Evolutionary conservation across 306 rosid genomes (phyloP).

Genomic region (Vicia sativa): DNA sequence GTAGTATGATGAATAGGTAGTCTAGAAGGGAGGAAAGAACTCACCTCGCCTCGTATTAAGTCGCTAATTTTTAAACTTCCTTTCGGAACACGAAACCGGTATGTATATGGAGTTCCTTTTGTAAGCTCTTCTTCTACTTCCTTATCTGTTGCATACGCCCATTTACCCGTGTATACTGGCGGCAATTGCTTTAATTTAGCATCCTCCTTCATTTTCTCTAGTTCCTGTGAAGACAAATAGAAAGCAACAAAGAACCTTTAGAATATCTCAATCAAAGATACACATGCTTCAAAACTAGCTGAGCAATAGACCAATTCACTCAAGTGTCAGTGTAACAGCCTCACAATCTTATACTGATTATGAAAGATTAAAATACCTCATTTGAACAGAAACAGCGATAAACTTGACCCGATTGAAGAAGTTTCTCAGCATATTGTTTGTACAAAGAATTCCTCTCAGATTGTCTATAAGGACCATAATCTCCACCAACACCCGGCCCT

Average conservation of each 20-base stretch:
- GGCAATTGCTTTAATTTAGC: constrained; percentile 78
- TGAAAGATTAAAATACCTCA: constrained; percentile 63
- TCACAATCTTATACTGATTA: no score
- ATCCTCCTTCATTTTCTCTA: constrained; percentile 90
- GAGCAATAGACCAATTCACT: no score
- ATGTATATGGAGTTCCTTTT: constrained; percentile 76
- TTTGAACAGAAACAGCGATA: constrained; percentile 91
- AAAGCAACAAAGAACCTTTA: constrained; percentile 8
- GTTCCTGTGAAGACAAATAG: constrained; percentile 56
- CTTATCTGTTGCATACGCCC: constrained; percentile 69
- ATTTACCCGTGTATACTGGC: constrained; percentile 87
- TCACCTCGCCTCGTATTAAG: constrained; percentile 87
- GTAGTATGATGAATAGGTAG: no score
- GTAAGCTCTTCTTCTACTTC: constrained; percentile 73
- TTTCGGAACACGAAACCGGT: constrained; percentile 81
- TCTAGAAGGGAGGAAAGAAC: constrained; percentile 25
- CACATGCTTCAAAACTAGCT: neutral
- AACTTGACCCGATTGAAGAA: constrained; percentile 70
- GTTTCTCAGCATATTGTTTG: constrained; percentile 78
- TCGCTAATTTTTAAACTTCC: constrained; percentile 86
- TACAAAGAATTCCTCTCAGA: constrained; percentile 89
- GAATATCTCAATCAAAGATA: neutral
- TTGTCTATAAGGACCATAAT: constrained; percentile 90
- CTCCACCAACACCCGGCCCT: constrained; percentile 97
- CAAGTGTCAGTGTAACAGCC: no score